Base-by-base conservation (phyloP, 1,139 yeast genomes). In the Entelexis paramagnoliae region DNA sequence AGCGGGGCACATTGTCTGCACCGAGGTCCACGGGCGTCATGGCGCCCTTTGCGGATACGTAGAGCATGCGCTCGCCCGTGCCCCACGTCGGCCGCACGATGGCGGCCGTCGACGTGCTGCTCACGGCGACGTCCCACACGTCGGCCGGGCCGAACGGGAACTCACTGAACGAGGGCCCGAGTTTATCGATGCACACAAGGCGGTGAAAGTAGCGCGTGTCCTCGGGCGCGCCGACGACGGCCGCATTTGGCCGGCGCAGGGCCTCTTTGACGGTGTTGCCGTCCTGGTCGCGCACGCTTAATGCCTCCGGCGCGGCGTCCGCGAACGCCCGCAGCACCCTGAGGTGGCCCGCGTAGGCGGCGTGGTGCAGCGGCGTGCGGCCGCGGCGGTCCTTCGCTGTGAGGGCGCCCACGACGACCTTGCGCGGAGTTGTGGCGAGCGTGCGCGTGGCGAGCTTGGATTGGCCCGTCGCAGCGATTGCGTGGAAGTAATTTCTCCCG, bases 361-460 rank as follows among this genome's bases (percentile, higher is more conserved):
- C 61, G 1, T 46, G n/a, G 29, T 59, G 61, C 17, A 57, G 51
- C 9, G 61, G 61, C 17, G 60, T 57, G n/a, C 52, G 46, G 35
- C 61, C 61, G 14, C 20, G 33, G 14, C 43, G 26, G 51, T 59
- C 61, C 30, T 49, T 53, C 16, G 56, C 53, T 10, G 42, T 24
- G 22, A 59, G 50, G 16, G 45, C 54, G 6, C 56, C 35, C 2
- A 34, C 32, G 26, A 53, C 52, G n/a, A 44, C 28, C 34, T 50
- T 50, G 36, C 54, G 56, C 22, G 46, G 47, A 9, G 49, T 47
- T 9, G 52, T 35, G 3, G 55, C 38, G 14, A 59, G 30, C n/a
- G 44, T 30, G 22, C 52, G 53, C 19, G 49, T 14, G 16, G 53
- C 53, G 11, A 36, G 40, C 20, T 48, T 49, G n/a, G 51, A 38